Conservation (phyloP, 164 flowering plant genomes). For the Vitis rotundifolia region DNA sequence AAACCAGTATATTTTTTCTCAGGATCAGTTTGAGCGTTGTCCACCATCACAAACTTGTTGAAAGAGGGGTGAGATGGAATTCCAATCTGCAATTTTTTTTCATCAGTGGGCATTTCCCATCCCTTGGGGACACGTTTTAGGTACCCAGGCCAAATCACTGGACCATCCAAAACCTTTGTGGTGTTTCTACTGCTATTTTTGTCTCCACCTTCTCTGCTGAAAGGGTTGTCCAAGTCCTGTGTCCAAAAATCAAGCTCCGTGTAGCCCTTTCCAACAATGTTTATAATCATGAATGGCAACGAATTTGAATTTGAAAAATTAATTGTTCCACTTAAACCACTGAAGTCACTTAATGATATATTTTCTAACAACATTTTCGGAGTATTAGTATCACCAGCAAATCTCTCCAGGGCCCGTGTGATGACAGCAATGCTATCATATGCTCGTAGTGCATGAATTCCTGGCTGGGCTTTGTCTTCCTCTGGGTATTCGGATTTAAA, state of each 20-base stretch:
- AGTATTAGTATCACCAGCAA: neutral
- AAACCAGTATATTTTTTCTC: slow-evolving; percentile 36
- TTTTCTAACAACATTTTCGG: slow-evolving; percentile 9
- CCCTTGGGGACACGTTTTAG: slow-evolving; percentile 34
- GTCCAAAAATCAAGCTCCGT: slow-evolving; percentile 28
- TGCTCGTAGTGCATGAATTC: slow-evolving; percentile 37
- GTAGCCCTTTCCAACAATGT: slow-evolving; percentile 29
- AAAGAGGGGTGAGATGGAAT: slow-evolving; percentile 42
- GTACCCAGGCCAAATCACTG: slow-evolving; percentile 42
- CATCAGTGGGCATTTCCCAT: slow-evolving; percentile 44
- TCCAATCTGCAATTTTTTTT: slow-evolving; percentile 43
- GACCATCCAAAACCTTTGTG: neutral
- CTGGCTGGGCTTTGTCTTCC: slow-evolving; percentile 23
- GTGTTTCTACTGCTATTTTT: neutral
- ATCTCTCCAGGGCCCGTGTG: slow-evolving; percentile 8
- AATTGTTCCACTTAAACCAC: slow-evolving; percentile 33
- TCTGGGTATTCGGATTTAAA: slow-evolving; percentile 17
- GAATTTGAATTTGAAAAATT: slow-evolving; percentile 7
- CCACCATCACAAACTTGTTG: slow-evolving; percentile 41
- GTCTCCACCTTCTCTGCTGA: neutral
- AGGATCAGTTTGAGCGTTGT: neutral
- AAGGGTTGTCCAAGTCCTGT: slow-evolving; percentile 6
- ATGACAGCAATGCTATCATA: slow-evolving; percentile 30
- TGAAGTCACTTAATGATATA: slow-evolving; percentile 20
- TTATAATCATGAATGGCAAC: slow-evolving; percentile 20